Evolutionary conservation across 2,329 filamentous ascomycete genomes (phyloP).

Genomic region (Mariannaea sp.): DNA sequence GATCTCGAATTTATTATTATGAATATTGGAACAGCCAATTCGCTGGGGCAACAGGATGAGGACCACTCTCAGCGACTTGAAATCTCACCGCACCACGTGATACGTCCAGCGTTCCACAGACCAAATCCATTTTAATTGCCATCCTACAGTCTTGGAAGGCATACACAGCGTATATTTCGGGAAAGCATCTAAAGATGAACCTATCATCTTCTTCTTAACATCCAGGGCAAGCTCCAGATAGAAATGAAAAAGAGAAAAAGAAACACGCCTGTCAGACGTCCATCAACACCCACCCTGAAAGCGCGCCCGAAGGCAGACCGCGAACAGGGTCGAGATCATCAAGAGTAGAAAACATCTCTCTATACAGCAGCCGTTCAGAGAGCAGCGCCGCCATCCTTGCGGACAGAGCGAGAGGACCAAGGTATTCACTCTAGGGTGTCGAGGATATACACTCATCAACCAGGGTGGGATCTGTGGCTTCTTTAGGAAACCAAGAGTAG

Average conservation of each 20-base stretch:
- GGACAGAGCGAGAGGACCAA: slow-evolving; percentile 36
- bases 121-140: no score
- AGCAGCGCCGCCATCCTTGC: slow-evolving; percentile 61
- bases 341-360: slow-evolving; percentile 69
- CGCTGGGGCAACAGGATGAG: no score
- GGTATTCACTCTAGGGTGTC: slow-evolving; percentile 57
- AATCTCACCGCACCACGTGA: no score
- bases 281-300: slow-evolving; percentile 80
- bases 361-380: slow-evolving; percentile 62
- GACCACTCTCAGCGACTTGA: no score
- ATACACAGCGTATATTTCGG: no score
- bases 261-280: slow-evolving; percentile 82
- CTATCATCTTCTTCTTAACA: slow-evolving; percentile 60
- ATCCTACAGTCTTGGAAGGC: no score
- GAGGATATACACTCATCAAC: slow-evolving; percentile 68
- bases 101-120: no score
- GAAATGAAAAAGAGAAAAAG: slow-evolving; percentile 60
- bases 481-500: slow-evolving; percentile 88
- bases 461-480: slow-evolving; percentile 84
- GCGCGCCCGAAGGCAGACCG: slow-evolving; percentile 77
- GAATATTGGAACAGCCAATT: no score
- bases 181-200: no score
- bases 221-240: slow-evolving; percentile 50
- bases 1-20: no score
- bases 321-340: slow-evolving; percentile 88